Base-by-base conservation (phyloP, 176 grass and related monocot species). In the Neostapfia colusana region DNA sequence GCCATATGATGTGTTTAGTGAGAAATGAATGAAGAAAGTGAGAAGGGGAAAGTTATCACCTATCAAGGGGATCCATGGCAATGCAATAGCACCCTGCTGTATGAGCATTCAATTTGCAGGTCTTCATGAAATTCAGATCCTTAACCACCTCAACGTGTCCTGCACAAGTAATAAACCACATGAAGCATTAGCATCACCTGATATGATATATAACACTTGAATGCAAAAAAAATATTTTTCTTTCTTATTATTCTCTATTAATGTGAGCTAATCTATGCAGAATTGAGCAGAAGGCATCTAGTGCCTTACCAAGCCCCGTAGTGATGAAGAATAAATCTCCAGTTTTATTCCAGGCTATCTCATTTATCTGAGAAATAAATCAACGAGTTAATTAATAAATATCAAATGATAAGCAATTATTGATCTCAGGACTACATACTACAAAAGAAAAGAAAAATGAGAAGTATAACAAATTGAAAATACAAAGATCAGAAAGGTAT, bases 11-110 rank as follows among this genome's bases (percentile, higher is more conserved):
- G 45, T 16, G 13, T 3, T 43, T 11, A 34, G 42, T 67, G 23
- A 87, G 6, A 54, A 83, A 72, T 50, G 28, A 42, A 73, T 38
- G 34, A 67, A 73, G 35, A 72, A 9, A 5, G 16, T 51, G 36
- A 27, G 65, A 62, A 76, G 48, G 70, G 9, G 65, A 76, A 68
- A 69, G 49, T 27, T 65, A 63, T 77, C 72, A 99, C 95, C 95
- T 92, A 90, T 93, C 95, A 63, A 91, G 68, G 62, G 95, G 95
- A 87, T 99, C 95, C 79, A 95, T 89, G 58, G 89, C 87, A 66
- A 99, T 99, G 67, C 95, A 99, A 90, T 99, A 99, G 78, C 95
- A 99, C 38, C 95, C 95, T 50, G 95, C 89, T 78, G 95, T 99
- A 74, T 99, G 95, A 82, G 95, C 91, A 77, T 92, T 86, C 81